phyloP scores from a whole-genome alignment of 2,329 filamentous ascomycete genomes.

The Beauveria varroae region DNA sequence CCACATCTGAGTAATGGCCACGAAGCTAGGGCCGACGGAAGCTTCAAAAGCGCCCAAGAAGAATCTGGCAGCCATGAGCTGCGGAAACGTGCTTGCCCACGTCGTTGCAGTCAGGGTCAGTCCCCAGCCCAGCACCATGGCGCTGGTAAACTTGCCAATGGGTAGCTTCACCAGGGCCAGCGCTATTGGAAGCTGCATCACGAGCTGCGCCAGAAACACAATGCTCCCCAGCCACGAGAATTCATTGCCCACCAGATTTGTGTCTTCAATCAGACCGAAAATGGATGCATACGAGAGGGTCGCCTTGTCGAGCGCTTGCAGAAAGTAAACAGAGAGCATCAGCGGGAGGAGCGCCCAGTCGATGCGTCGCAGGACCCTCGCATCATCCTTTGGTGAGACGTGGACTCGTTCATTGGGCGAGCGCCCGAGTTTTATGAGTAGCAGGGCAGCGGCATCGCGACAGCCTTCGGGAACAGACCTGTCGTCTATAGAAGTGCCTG shows the following conservation, averaged over 20 bases:
- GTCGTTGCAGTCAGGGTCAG: constrained; percentile 43
- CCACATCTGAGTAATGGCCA: constrained; percentile 55
- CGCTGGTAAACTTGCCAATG: constrained; percentile 53
- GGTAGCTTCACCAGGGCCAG: constrained; percentile 53
- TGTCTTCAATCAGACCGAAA: constrained; percentile 54
- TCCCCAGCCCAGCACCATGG: constrained; percentile 49
- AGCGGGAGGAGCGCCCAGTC: constrained; percentile 33
- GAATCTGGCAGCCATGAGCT: constrained; percentile 44
- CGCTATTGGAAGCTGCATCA: constrained; percentile 49
- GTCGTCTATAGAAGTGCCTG: neutral
- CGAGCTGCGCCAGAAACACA: constrained; percentile 51
- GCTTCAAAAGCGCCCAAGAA: constrained; percentile 52
- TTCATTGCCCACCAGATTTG: constrained; percentile 48
- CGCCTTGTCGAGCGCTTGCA: constrained; percentile 57
- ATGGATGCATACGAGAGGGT: constrained; percentile 55
- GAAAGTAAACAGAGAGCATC: constrained; percentile 54
- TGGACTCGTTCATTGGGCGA: constrained; percentile 25
- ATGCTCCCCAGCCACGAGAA: constrained; percentile 55
- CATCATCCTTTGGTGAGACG: constrained; percentile 26
- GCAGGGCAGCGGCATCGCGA: constrained; percentile 38
- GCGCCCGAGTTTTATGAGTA: constrained; percentile 32
- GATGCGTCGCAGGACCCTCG: constrained; percentile 29
- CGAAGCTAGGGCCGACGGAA: constrained; percentile 40
- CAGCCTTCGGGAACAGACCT: neutral
- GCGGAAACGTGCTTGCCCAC: constrained; percentile 40